phyloP scores from a whole-genome alignment of 225 moss, liverwort and hornwort genomes.

The Physcomitrium patens region DNA sequence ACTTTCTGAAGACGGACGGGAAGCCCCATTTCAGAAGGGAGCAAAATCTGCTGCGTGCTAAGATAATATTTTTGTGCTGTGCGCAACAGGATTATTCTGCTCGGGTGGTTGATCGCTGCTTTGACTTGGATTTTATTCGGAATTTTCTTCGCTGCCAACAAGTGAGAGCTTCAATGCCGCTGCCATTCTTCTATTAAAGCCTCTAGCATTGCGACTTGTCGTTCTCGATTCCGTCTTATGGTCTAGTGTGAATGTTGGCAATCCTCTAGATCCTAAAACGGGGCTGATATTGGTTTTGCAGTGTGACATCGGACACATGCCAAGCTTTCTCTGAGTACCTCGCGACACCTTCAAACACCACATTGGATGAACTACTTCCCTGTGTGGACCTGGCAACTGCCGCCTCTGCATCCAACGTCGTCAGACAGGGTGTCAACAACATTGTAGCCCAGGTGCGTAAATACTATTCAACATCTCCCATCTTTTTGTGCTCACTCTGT shows the following conservation, averaged over 20 bases:
- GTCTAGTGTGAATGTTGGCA: not conserved
- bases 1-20: not conserved
- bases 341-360: slow-evolving; percentile 55
- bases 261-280: not conserved
- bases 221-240: too few relatives aligned
- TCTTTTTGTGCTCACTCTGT: not conserved
- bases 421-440: slow-evolving; percentile 40
- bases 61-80: not conserved
- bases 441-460: slow-evolving; percentile 40
- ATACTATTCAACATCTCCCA: not conserved
- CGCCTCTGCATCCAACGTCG: slow-evolving; percentile 31
- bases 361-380: slow-evolving; percentile 56
- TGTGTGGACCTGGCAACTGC: slow-evolving; percentile 61
- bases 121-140: too few relatives aligned
- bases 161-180: too few relatives aligned
- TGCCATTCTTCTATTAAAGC: too few relatives aligned
- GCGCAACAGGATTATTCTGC: too few relatives aligned
- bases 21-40: not conserved
- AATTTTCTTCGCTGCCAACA: too few relatives aligned
- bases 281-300: slow-evolving; percentile 19
- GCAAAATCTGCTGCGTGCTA: not conserved
- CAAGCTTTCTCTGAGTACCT: slow-evolving; percentile 59
- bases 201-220: too few relatives aligned
- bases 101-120: too few relatives aligned
- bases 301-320: slow-evolving; percentile 64